Conservation (phyloP, 306 rosid genomes). For the Casuarina glauca region DNA sequence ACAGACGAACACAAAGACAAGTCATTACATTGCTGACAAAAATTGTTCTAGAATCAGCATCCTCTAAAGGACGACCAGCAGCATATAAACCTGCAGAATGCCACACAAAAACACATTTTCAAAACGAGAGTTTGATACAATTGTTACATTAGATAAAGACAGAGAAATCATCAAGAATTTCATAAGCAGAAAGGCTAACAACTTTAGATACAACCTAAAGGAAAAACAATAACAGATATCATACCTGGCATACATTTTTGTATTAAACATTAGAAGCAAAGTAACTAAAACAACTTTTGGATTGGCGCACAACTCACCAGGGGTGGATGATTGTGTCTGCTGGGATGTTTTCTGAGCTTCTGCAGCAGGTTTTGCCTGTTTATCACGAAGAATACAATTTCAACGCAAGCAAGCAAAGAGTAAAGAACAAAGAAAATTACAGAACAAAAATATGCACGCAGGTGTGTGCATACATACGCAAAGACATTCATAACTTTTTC, state of each 20-base stretch:
- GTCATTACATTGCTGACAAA: slow-evolving; percentile 84
- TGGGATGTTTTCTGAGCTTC: slow-evolving; percentile 50
- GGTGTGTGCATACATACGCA: not conserved
- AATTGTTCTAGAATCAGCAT: slow-evolving; percentile 83
- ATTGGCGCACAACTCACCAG: slow-evolving; percentile 53
- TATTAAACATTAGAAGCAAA: slow-evolving; percentile 5
- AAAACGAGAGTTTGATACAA: not conserved
- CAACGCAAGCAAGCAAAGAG: not conserved
- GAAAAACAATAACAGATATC: slow-evolving; percentile 9
- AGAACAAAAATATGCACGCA: not conserved
- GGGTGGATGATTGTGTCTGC: slow-evolving; percentile 43
- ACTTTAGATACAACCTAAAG: slow-evolving; percentile 6
- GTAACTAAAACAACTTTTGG: not conserved
- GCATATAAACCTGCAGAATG: slow-evolving; percentile 53
- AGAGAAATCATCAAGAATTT: not conserved
- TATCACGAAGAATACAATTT: slow-evolving; percentile 21
- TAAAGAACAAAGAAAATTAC: slow-evolving; percentile 6
- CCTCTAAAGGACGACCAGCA: slow-evolving; percentile 68
- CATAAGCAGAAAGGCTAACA: not conserved
- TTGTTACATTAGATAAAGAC: slow-evolving; percentile 13
- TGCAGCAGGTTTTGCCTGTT: slow-evolving; percentile 51
- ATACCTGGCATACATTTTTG: not conserved
- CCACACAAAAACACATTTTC: not conserved
- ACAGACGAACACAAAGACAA: slow-evolving; percentile 25
- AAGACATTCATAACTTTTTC: not conserved